phyloP scores from a whole-genome alignment of 1,139 yeast genomes.

The Candida sp. region DNA sequence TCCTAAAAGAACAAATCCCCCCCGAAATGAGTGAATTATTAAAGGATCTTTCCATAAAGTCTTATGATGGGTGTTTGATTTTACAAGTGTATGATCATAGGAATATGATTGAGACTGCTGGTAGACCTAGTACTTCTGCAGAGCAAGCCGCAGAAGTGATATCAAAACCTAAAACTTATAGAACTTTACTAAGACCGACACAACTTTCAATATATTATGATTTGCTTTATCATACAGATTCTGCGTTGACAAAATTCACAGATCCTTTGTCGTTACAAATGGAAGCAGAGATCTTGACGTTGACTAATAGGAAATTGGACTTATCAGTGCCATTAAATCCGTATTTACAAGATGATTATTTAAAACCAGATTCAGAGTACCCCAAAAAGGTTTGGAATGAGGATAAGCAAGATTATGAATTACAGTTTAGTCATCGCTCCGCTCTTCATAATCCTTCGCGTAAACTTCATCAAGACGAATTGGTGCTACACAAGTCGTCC shows the following conservation, averaged over 20 bases:
- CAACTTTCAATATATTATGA: slow-evolving; percentile 83
- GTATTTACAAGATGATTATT: slow-evolving; percentile 43
- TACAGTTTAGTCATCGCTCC: slow-evolving; percentile 41
- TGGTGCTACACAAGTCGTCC: slow-evolving; percentile 65
- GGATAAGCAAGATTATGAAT: slow-evolving; percentile 29
- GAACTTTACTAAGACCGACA: slow-evolving; percentile 77
- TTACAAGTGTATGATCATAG: slow-evolving; percentile 80
- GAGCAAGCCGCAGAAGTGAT: slow-evolving; percentile 6
- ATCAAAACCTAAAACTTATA: slow-evolving; percentile 61
- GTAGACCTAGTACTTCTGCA: slow-evolving; percentile 1
- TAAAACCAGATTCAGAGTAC: slow-evolving; percentile 43
- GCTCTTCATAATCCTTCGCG: slow-evolving; percentile 42
- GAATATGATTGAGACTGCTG: slow-evolving; percentile 17
- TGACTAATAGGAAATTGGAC: slow-evolving; percentile 75
- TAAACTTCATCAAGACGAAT: slow-evolving; percentile 44
- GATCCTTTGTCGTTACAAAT: slow-evolving; percentile 73
- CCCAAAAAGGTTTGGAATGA: slow-evolving; percentile 45
- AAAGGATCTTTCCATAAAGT: slow-evolving; percentile 76
- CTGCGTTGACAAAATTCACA: slow-evolving; percentile 68
- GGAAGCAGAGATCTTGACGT: slow-evolving; percentile 80
- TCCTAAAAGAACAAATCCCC: slow-evolving; percentile 83
- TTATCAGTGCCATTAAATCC: slow-evolving; percentile 73
- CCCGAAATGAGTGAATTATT: slow-evolving; percentile 86
- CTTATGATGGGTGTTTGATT: slow-evolving; percentile 88
- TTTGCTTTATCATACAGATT: slow-evolving; percentile 77